Evolutionary conservation across 2,329 filamentous ascomycete species (phyloP).

Genomic region (Sporothrix brasiliensis): DNA sequence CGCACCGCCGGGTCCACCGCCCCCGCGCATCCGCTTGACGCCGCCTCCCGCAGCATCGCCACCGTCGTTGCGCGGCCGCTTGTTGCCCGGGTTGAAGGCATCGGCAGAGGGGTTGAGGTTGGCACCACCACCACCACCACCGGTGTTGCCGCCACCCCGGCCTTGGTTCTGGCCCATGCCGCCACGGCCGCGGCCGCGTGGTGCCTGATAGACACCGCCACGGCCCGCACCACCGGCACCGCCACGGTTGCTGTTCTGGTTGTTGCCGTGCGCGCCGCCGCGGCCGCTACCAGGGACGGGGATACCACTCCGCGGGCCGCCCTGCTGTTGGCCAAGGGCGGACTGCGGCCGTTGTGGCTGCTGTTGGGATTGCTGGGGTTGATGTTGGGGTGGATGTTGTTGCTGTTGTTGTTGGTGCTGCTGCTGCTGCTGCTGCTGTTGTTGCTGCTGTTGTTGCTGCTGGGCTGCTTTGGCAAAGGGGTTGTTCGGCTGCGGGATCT

Average conservation of each 20-base stretch:
- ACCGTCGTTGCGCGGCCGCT: constrained; percentile 57
- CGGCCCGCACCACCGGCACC: constrained; percentile 35
- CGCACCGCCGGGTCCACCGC: constrained; percentile 33
- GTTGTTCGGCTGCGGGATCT: constrained; percentile 28
- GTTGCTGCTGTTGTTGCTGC: constrained; percentile 23
- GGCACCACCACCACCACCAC: constrained; percentile 43
- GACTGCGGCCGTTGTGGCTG: constrained; percentile 27
- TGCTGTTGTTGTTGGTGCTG: constrained; percentile 15
- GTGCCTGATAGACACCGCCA: constrained; percentile 40
- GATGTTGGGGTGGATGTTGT: constrained; percentile 21
- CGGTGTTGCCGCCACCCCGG: constrained; percentile 38
- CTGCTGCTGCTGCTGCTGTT: constrained; percentile 21
- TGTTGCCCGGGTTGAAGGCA: constrained; percentile 58
- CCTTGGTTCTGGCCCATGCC: constrained; percentile 36
- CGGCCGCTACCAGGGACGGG: constrained; percentile 37
- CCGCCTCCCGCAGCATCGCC: constrained; percentile 41
- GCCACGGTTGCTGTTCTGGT: constrained; percentile 31
- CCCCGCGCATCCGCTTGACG: constrained; percentile 47
- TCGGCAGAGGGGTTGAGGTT: constrained; percentile 56
- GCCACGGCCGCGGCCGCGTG: constrained; percentile 38
- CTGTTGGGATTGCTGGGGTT: constrained; percentile 16
- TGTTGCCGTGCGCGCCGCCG: constrained; percentile 35
- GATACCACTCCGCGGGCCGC: constrained; percentile 34
- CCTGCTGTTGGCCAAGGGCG: constrained; percentile 31
- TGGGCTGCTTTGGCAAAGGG: constrained; percentile 35